Evolutionary conservation across 2,329 filamentous ascomycete genomes (phyloP).

Genomic region (Epicoccum nigrum): DNA sequence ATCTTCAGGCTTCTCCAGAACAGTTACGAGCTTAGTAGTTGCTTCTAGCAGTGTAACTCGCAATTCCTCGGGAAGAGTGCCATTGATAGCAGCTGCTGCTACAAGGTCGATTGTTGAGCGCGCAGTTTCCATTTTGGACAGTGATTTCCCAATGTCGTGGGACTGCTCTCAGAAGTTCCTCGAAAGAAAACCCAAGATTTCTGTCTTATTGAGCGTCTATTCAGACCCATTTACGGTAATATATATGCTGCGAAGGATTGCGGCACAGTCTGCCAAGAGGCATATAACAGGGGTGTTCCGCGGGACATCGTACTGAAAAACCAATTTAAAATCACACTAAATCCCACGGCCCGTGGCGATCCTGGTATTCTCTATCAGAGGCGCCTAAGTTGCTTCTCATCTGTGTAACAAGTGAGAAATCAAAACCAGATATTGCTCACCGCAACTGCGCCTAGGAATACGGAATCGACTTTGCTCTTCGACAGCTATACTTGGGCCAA

Average conservation of each 20-base stretch:
- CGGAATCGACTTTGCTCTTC: no score
- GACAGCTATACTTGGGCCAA: no score
- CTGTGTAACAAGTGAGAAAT: no score
- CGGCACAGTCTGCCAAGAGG: not conserved
- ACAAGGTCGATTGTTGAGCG: not conserved
- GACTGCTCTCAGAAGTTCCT: no score
- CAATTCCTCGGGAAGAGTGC: not conserved
- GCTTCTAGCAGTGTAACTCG: slow-evolving; percentile 1
- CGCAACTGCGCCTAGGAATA: no score
- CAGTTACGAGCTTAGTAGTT: slow-evolving; percentile 2
- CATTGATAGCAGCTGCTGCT: not conserved
- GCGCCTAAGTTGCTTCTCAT: no score
- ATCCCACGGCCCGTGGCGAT: not conserved
- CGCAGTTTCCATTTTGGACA: not conserved
- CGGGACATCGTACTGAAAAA: not conserved
- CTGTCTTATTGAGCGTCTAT: not conserved
- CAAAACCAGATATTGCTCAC: no score
- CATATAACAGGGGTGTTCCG: not conserved
- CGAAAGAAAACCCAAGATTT: not conserved
- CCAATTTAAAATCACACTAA: not conserved
- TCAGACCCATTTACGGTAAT: not conserved
- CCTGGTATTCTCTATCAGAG: not conserved
- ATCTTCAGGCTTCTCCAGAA: slow-evolving; percentile 8
- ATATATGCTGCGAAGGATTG: not conserved
- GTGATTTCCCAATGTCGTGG: no score